Evolutionary conservation across 176 grass and related monocot genomes (phyloP).

Genomic region (Hsuehochloa calcarea): DNA sequence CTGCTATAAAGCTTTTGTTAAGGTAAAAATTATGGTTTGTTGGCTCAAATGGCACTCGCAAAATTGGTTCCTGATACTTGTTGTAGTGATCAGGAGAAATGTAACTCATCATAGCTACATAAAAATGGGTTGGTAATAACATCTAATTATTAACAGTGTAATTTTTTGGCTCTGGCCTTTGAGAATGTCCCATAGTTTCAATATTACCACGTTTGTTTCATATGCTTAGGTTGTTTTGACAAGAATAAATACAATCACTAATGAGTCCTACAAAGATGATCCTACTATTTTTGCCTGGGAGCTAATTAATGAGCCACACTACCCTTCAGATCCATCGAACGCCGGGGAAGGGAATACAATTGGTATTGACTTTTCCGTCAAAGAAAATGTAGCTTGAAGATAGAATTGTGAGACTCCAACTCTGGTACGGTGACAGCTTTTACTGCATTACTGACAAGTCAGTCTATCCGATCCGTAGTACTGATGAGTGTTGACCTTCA

Average conservation of each 20-base stretch:
- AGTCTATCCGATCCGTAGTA: no score
- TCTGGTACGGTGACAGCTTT: no score
- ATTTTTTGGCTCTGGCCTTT: no score
- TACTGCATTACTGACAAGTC: no score
- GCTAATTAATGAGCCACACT: conserved; percentile 82
- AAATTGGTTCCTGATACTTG: background rate
- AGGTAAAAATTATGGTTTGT: conserved; percentile 35
- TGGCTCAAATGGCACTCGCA: background rate
- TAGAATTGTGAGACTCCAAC: no score
- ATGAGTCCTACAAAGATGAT: conserved; percentile 74
- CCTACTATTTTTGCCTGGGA: conserved; percentile 85
- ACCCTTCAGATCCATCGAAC: conserved; percentile 63
- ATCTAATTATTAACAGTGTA: no score
- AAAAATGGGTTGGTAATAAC: background rate
- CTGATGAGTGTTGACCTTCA: no score
- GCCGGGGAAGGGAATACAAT: no score
- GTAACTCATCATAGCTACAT: background rate
- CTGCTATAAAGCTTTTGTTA: conserved; percentile 84
- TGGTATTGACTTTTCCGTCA: no score
- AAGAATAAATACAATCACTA: conserved; percentile 73
- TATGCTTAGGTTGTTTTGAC: conserved; percentile 57
- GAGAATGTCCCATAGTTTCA: background rate
- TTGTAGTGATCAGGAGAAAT: no score
- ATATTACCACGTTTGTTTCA: background rate
- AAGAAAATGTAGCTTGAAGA: no score